These are phyloP conservation scores for Aspergillus pseudonomiae DNA, from an alignment of 2,329 filamentous ascomycete species.

Conservation along the genomic window DNA sequence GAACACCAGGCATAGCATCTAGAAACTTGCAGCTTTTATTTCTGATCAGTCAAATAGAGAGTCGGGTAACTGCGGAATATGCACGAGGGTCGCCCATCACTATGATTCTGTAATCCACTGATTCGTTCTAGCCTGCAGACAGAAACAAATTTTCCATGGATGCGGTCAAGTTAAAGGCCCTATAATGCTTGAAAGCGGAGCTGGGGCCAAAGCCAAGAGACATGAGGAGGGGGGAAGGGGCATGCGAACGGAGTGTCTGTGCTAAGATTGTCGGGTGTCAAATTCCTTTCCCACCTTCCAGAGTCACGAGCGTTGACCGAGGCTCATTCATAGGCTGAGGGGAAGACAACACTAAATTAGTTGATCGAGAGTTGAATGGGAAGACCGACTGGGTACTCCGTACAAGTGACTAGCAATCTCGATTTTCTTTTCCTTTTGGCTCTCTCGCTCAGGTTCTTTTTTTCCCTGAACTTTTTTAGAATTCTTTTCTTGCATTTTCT, in stretches of 20 bases:
- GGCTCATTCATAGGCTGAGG: slow-evolving; percentile 17
- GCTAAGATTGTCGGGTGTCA: slow-evolving; percentile 17
- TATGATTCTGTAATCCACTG: slow-evolving; percentile 12
- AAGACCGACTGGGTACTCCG: no score
- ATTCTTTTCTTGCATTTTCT: not conserved
- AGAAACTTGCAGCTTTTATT: not conserved
- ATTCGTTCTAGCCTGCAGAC: slow-evolving; percentile 16
- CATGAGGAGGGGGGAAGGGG: slow-evolving; percentile 15
- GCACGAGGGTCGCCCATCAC: slow-evolving; percentile 11
- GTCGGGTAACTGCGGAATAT: slow-evolving; percentile 20
- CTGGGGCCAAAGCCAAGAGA: slow-evolving; percentile 20
- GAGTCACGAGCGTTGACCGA: slow-evolving; percentile 13
- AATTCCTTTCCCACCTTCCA: slow-evolving; percentile 14
- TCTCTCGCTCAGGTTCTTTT: not conserved
- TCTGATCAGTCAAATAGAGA: not conserved
- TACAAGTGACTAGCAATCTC: no score
- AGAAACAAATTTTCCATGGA: slow-evolving; percentile 18
- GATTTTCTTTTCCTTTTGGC: not conserved
- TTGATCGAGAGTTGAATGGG: not conserved
- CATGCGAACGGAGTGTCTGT: slow-evolving; percentile 18
- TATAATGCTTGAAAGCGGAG: slow-evolving; percentile 14
- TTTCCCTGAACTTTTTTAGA: not conserved
- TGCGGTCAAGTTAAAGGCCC: slow-evolving; percentile 10
- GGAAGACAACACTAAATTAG: slow-evolving; percentile 1
- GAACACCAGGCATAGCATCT: not conserved